These are phyloP conservation scores for Pholiota molesta DNA, from an alignment of 768 basidiomycete species.

Conservation along the genomic window DNA sequence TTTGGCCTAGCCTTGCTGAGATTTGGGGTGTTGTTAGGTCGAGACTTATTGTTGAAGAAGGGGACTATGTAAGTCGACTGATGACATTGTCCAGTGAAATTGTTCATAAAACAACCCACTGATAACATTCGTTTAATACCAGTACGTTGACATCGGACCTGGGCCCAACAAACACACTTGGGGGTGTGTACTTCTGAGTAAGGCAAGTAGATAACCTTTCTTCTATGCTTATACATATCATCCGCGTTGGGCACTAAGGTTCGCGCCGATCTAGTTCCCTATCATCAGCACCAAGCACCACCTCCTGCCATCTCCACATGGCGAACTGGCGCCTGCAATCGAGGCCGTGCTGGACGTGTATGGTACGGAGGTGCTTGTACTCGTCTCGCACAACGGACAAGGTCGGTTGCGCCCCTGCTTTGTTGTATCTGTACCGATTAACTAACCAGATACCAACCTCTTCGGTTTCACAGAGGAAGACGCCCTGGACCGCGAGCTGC, in stretches of 20 bases:
- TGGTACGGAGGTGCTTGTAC: conserved; percentile 75
- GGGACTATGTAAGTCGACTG: conserved; percentile 70
- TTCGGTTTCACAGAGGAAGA: conserved; percentile 68
- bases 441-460: background rate
- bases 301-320: conserved; percentile 81
- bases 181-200: conserved; percentile 83
- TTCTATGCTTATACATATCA: background rate
- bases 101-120: background rate
- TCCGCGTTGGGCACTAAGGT: background rate
- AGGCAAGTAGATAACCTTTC: conserved; percentile 42
- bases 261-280: conserved; percentile 61
- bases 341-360: conserved; percentile 82
- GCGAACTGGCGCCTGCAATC: conserved; percentile 89
- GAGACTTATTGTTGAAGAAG: conserved; percentile 72
- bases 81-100: background rate
- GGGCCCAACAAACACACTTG: conserved; percentile 89
- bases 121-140: background rate
- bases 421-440: background rate
- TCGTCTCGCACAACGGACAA: conserved; percentile 94
- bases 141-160: conserved; percentile 90
- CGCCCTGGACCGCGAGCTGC: conserved; percentile 83
- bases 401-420: conserved; percentile 40
- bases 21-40: conserved; percentile 49
- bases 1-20: conserved; percentile 10
- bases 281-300: conserved; percentile 88